Percentiles rank a stretch among this genome's conserved stretches.
These are phyloP conservation scores for Cnidoscolus chayamansa DNA, from an alignment of 441 rosid species.

Conservation along the genomic window DNA sequence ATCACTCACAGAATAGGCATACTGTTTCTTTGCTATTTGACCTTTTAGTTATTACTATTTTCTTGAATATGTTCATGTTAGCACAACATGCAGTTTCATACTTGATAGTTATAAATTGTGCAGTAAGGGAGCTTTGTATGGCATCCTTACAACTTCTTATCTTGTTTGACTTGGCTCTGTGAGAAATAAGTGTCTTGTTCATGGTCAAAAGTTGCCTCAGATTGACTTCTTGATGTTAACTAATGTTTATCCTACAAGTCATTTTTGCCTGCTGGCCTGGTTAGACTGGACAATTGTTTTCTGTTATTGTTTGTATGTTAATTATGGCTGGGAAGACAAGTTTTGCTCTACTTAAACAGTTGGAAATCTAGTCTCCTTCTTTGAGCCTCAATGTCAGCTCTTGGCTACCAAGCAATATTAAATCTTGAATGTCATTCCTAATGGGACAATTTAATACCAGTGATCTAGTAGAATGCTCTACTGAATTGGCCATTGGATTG, in stretches of 20 bases:
- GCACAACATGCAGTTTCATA: neutral
- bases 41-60: neutral
- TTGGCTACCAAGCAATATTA: neutral
- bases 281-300: neutral
- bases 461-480: neutral
- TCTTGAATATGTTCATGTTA: neutral
- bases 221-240: neutral
- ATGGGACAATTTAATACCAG: neutral
- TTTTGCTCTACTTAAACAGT: neutral
- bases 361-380: neutral
- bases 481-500: neutral
- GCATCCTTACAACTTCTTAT: neutral
- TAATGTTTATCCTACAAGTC: neutral
- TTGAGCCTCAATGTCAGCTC: neutral
- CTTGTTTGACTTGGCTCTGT: neutral
- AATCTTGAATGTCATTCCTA: neutral
- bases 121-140: neutral
- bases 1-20: neutral
- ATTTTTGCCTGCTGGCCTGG: neutral
- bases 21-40: neutral
- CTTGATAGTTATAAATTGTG: neutral
- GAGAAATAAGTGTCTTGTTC: neutral
- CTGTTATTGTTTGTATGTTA: neutral
- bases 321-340: neutral
- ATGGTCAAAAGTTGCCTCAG: neutral